phyloP scores from a whole-genome alignment of 2,329 filamentous ascomycete genomes.

The Metarhizium anisopliae region DNA sequence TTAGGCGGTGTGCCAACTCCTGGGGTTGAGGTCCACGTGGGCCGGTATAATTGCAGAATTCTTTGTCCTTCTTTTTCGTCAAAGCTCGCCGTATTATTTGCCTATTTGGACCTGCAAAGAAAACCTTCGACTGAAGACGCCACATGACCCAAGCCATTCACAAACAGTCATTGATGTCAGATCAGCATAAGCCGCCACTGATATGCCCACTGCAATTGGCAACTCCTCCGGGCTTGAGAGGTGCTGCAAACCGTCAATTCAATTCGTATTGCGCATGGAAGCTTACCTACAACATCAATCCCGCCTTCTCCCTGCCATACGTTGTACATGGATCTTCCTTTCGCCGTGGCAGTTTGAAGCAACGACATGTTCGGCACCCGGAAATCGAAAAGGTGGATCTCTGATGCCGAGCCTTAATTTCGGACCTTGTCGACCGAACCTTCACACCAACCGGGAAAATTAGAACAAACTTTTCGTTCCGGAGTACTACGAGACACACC shows the following conservation, averaged over 20 bases:
- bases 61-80: background rate
- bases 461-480: background rate
- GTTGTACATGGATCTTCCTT: no score
- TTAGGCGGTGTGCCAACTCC: background rate
- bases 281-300: background rate
- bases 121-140: background rate
- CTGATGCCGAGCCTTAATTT: background rate
- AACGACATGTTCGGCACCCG: no score
- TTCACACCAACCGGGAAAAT: no score
- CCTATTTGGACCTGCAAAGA: background rate
- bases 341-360: no score
- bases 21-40: background rate
- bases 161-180: background rate
- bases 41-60: background rate
- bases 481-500: background rate
- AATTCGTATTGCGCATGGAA: background rate
- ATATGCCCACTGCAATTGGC: background rate
- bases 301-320: background rate
- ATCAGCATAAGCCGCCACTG: background rate
- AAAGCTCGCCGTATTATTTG: background rate
- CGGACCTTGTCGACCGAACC: background rate
- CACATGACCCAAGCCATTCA: background rate
- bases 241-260: background rate
- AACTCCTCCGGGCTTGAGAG: background rate
- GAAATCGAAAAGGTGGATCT: no score